These are phyloP conservation scores for Brettanomyces bruxellensis DNA, from an alignment of 805 yeast species.

Conservation along the genomic window DNA sequence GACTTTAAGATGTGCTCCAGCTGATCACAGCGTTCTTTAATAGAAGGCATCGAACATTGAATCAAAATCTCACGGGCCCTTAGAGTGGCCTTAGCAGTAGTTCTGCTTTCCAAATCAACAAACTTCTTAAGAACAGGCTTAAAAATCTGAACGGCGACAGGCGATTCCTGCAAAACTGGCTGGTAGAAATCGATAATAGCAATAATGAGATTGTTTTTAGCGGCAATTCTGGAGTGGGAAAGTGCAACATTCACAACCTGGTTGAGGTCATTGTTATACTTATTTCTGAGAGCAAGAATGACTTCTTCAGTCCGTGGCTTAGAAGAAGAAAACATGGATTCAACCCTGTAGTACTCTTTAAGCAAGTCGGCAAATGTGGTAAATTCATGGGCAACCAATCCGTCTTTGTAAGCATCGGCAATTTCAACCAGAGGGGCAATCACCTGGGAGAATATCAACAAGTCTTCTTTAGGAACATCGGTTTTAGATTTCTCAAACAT, in stretches of 20 bases:
- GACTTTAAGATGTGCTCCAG: slow-evolving; percentile 90
- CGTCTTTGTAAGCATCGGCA: slow-evolving; percentile 61
- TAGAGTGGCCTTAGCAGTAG: slow-evolving; percentile 86
- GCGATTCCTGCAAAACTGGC: slow-evolving; percentile 64
- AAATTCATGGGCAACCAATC: slow-evolving; percentile 80
- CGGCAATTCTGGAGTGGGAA: slow-evolving; percentile 89
- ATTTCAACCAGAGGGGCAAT: slow-evolving; percentile 69
- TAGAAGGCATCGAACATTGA: slow-evolving; percentile 94
- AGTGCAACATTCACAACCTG: slow-evolving; percentile 66
- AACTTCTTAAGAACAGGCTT: slow-evolving; percentile 66
- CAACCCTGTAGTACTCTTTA: slow-evolving; percentile 68
- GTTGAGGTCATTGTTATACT: slow-evolving; percentile 64
- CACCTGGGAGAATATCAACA: slow-evolving; percentile 39
- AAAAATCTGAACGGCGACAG: slow-evolving; percentile 57
- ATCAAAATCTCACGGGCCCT: slow-evolving; percentile 94
- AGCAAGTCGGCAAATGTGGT: slow-evolving; percentile 61
- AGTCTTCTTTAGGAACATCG: slow-evolving; percentile 31
- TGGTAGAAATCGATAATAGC: slow-evolving; percentile 81
- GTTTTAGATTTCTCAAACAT: slow-evolving; percentile 50
- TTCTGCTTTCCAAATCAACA: slow-evolving; percentile 83
- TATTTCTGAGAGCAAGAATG: slow-evolving; percentile 78
- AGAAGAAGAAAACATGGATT: slow-evolving; percentile 61
- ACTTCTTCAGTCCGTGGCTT: slow-evolving; percentile 83
- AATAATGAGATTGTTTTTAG: slow-evolving; percentile 81
- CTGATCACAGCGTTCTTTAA: slow-evolving; percentile 93